These are phyloP conservation scores for Trypanosoma lewisi DNA, from an alignment of 208 protist genomes.

Conservation along the genomic window DNA sequence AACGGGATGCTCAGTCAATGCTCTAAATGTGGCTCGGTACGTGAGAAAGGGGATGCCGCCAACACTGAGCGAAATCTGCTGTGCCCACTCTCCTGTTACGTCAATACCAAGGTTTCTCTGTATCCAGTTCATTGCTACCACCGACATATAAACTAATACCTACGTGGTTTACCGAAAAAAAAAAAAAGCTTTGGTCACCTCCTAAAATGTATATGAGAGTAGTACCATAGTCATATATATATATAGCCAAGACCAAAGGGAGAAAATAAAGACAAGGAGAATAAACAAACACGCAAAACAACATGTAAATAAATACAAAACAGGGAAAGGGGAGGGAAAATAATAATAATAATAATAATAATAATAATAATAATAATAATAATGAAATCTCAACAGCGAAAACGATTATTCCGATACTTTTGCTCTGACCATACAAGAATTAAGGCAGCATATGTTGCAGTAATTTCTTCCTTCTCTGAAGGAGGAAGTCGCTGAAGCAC, in stretches of 20 bases:
- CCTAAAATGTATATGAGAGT: background rate
- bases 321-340: background rate
- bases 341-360: background rate
- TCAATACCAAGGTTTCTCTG: conserved; percentile 36
- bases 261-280: conserved; percentile 5
- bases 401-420: conserved; percentile 10
- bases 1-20: conserved; percentile 32
- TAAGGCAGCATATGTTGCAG: conserved; percentile 79
- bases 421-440: conserved; percentile 88
- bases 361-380: background rate
- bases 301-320: no score
- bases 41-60: conserved; percentile 60
- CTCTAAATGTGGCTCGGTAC: conserved; percentile 33
- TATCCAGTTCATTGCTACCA: conserved; percentile 35
- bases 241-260: background rate
- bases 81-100: conserved; percentile 40
- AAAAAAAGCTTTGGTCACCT: conserved; percentile 15
- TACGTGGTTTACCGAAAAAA: conserved; percentile 7
- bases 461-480: conserved; percentile 79
- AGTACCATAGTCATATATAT: no score
- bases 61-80: conserved; percentile 57
- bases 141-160: conserved; percentile 23
- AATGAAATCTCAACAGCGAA: conserved; percentile 21
- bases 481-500: conserved; percentile 68
- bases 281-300: no score